Base-by-base conservation (phyloP, 306 rosid genomes). In the Prunus salicina region DNA sequence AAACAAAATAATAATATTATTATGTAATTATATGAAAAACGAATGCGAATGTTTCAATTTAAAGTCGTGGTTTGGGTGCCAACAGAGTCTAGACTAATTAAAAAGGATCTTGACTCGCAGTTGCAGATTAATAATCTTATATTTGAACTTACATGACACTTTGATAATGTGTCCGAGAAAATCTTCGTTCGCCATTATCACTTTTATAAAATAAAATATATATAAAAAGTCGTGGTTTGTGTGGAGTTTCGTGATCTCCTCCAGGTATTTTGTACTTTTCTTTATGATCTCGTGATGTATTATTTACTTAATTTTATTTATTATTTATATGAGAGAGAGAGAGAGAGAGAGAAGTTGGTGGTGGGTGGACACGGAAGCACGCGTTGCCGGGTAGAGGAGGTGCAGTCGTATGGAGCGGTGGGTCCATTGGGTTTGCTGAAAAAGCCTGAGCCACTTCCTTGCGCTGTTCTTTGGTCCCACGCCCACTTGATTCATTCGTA, bases 311-410 rank as follows among this genome's bases (percentile, higher is more conserved):
- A 11, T n/a, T 12, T 47, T 43, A 2, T 62, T 16, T 4, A 28
- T 67, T 22, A 61, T 61, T 24, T 58, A 51, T 41, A 25, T 58
- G 64, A 43, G 28, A 34, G 45, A 61, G 56, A 32, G 52, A 43
- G 28, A n/a, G 74, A 3, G 57, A 71, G 69, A 32, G 19, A 45
- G 49, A 9, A 5, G 46, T 72, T 32, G 45, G 57, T 73, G 32
- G 38, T 67, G 34, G 25, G 67, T 70, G 70, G 89, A 91, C 73
- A 82, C 52, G 84, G 84, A 82, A 86, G 97, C 98, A 94, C 97
- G 97, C 94, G 82, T 91, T 91, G 97, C 94, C 93, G 96, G 97
- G 83, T 79, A 6, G 73, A 68, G 84, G 80, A 89, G 90, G 85
- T 66, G 96, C 95, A 92, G 78, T 81, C 79, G 87, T 85, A 80